A percentile compares a stretch with the other conserved stretches of the same genome.
Evolutionary conservation across 257 asterid genomes (phyloP).

Genomic region (Sherardia arvensis): DNA sequence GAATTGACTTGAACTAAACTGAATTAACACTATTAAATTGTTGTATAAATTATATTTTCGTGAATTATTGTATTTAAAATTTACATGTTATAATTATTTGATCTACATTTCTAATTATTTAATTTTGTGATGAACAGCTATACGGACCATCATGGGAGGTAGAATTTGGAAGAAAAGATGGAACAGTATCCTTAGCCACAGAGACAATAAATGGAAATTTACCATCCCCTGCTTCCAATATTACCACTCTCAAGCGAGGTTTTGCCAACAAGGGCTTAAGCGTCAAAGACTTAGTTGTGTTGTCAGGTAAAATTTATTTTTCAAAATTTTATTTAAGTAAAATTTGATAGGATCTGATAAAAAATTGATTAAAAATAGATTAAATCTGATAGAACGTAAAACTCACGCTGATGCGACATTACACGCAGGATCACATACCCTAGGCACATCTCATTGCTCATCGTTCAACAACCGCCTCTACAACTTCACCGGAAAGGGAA

Average conservation of each 20-base stretch:
- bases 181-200: slow-evolving; percentile 20
- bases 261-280: slow-evolving; percentile 28
- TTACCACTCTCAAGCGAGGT: slow-evolving; percentile 21
- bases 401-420: too few relatives aligned
- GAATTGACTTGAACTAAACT: too few relatives aligned
- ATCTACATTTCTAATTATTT: background rate
- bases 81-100: too few relatives aligned
- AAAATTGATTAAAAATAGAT: too few relatives aligned
- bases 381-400: too few relatives aligned
- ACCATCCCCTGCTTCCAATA: slow-evolving; percentile 24
- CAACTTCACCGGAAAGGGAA: slow-evolving; percentile 26
- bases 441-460: slow-evolving; percentile 35
- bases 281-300: slow-evolving; percentile 35
- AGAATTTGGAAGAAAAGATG: slow-evolving; percentile 42
- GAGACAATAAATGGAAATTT: slow-evolving; percentile 21
- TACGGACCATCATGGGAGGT: slow-evolving; percentile 38
- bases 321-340: too few relatives aligned
- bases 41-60: too few relatives aligned
- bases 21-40: too few relatives aligned
- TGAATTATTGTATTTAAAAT: too few relatives aligned
- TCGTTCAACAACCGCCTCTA: slow-evolving; percentile 34
- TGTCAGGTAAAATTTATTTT: too few relatives aligned
- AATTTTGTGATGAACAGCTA: slow-evolving; percentile 14
- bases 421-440: slow-evolving; percentile 30
- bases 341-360: too few relatives aligned